A percentile compares a stretch with the other conserved stretches of the same genome.
Evolutionary conservation across 176 grass and related monocot species (phyloP).

Genomic region (Aegilops longissima): DNA sequence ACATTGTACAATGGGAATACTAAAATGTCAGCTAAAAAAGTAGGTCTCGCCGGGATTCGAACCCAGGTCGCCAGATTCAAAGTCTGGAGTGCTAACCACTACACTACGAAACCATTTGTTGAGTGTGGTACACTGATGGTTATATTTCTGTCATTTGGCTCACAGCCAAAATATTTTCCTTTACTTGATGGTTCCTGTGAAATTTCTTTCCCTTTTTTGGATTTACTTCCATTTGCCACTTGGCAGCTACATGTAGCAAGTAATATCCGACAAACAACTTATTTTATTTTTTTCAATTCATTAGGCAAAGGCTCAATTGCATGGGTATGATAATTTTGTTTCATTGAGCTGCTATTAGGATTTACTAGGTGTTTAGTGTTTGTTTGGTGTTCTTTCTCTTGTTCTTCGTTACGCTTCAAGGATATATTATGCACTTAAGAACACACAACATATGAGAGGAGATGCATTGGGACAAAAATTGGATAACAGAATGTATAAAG

Average conservation of each 20-base stretch:
- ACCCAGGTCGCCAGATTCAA: constrained; percentile 99
- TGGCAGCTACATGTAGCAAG: background rate
- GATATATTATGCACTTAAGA: too few relatives aligned
- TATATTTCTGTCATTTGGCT: background rate
- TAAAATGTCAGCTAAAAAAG: background rate
- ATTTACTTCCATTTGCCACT: background rate
- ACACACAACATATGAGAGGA: too few relatives aligned
- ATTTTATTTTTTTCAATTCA: background rate
- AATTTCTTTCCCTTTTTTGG: background rate
- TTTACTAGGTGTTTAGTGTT: background rate
- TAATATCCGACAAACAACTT: background rate
- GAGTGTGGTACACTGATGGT: background rate
- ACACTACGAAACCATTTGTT: constrained; percentile 55
- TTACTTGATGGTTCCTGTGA: background rate
- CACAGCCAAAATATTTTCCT: background rate
- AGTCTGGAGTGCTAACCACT: constrained; percentile 99
- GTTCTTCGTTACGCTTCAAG: too few relatives aligned
- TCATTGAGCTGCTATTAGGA: background rate
- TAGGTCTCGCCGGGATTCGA: constrained; percentile 74
- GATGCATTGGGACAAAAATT: too few relatives aligned
- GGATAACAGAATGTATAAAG: too few relatives aligned
- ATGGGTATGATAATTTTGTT: background rate
- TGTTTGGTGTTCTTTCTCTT: too few relatives aligned
- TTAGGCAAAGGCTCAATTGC: background rate
- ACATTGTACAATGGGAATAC: background rate